These are phyloP conservation scores for Dactylellina leptospora DNA, from an alignment of 2,329 filamentous ascomycete species.

Conservation along the genomic window DNA sequence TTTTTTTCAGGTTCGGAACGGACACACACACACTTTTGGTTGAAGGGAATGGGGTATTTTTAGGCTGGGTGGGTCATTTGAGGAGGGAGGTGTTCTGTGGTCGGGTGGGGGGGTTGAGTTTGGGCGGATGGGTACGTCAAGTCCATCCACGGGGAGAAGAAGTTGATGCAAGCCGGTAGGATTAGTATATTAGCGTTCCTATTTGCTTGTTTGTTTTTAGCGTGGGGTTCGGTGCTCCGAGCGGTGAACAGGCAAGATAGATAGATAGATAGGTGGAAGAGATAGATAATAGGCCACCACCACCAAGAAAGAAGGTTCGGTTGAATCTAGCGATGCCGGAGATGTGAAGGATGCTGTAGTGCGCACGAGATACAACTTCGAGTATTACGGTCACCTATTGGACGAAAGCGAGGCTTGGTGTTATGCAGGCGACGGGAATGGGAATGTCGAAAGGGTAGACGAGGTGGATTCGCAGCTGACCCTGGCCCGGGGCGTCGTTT, in stretches of 20 bases:
- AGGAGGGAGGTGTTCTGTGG: constrained; percentile 16
- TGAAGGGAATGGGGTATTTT: too few relatives aligned
- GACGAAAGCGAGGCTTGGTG: background rate
- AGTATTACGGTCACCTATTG: background rate
- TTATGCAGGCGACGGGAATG: constrained; percentile 20
- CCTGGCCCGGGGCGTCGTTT: too few relatives aligned
- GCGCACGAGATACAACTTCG: constrained; percentile 3
- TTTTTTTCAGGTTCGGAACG: constrained; percentile 16
- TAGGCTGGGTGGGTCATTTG: constrained; percentile 39
- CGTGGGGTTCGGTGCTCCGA: background rate
- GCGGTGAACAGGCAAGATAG: background rate
- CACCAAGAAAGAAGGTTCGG: constrained; percentile 19
- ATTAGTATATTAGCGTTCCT: background rate
- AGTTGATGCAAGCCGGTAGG: background rate
- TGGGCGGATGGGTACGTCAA: constrained; percentile 9
- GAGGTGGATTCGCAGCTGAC: constrained; percentile 12
- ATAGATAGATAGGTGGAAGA: background rate
- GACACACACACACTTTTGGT: constrained; percentile 14
- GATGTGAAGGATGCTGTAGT: background rate
- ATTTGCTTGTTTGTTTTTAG: too few relatives aligned
- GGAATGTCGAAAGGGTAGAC: constrained; percentile 1
- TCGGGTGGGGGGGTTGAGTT: constrained; percentile 46
- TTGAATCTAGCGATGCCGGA: constrained; percentile 6
- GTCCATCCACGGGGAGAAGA: constrained; percentile 27
- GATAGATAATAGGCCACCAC: background rate